A percentile compares a stretch with the other conserved stretches of the same genome.
phyloP scores from a whole-genome alignment of 768 basidiomycete species.

The Cystobasidium onofrii region DNA sequence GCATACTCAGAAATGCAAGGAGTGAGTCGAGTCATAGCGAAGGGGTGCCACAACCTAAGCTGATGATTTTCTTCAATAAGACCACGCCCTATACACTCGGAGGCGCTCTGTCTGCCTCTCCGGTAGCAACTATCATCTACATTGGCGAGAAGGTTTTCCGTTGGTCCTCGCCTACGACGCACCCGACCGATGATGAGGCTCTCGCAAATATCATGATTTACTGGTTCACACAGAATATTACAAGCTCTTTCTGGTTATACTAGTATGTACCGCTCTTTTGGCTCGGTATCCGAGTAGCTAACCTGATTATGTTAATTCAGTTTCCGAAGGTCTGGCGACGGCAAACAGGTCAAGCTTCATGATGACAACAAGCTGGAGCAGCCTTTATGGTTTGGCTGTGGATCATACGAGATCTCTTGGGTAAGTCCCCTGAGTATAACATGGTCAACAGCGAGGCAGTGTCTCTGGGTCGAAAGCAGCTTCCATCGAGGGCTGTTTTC shows the following conservation, averaged over 20 bases:
- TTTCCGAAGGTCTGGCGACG: neutral
- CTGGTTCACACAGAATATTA: conserved; percentile 31
- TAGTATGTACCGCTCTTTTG: neutral
- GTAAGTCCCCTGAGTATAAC: neutral
- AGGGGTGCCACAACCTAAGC: too few relatives aligned
- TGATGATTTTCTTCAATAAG: too few relatives aligned
- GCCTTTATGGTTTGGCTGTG: conserved; percentile 18
- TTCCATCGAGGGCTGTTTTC: too few relatives aligned
- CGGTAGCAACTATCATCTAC: conserved; percentile 26
- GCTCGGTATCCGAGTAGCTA: too few relatives aligned
- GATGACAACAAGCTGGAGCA: conserved; percentile 18
- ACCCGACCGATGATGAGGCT: conserved; percentile 22
- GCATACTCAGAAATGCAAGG: conserved; percentile 34
- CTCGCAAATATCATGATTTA: conserved; percentile 30
- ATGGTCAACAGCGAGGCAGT: neutral
- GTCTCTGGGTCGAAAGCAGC: too few relatives aligned
- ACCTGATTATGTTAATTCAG: too few relatives aligned
- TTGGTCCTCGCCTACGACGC: conserved; percentile 30
- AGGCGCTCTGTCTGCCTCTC: conserved; percentile 20
- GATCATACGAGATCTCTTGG: conserved; percentile 32
- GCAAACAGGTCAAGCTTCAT: neutral
- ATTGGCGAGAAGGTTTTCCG: conserved; percentile 34
- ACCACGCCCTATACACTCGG: conserved; percentile 33
- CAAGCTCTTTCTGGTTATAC: conserved; percentile 29
- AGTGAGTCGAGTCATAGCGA: too few relatives aligned